Evolutionary conservation across 139 green algal genomes (phyloP).

Genomic region (Volvox africanus): DNA sequence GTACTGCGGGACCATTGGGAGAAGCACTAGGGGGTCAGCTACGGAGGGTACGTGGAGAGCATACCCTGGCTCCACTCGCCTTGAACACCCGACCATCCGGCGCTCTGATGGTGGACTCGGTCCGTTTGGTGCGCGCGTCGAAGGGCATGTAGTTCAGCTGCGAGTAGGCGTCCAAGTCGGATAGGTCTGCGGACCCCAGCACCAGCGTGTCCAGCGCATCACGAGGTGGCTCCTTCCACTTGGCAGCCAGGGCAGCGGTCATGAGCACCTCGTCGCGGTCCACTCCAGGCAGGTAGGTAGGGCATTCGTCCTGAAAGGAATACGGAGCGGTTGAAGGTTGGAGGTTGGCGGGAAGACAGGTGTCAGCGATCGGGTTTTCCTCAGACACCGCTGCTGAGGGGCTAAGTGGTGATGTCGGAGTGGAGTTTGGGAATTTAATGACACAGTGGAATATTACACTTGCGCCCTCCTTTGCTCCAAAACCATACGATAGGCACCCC

Average conservation of each 20-base stretch:
- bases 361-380: too few species aligned
- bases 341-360: neutral
- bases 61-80: conserved; percentile 11
- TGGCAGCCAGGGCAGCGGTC: conserved; percentile 79
- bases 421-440: too few species aligned
- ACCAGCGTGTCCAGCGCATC: conserved; percentile 91
- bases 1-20: too few species aligned
- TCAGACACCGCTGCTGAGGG: too few species aligned
- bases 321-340: neutral
- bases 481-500: too few species aligned
- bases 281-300: conserved; percentile 70
- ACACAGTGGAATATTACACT: too few species aligned
- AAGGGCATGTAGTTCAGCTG: conserved; percentile 89
- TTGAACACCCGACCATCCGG: conserved; percentile 79
- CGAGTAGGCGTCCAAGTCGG: conserved; percentile 51
- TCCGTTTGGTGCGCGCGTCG: conserved; percentile 91
- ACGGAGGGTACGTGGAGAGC: too few species aligned
- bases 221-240: conserved; percentile 90
- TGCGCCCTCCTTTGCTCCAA: too few species aligned
- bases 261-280: conserved; percentile 62
- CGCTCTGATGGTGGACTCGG: conserved; percentile 69
- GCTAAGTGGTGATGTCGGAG: too few species aligned
- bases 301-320: conserved; percentile 68
- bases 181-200: conserved; percentile 70
- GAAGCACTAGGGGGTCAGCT: too few species aligned